Conservation (phyloP, 2,329 filamentous ascomycete genomes). For the Exophiala sp. region DNA sequence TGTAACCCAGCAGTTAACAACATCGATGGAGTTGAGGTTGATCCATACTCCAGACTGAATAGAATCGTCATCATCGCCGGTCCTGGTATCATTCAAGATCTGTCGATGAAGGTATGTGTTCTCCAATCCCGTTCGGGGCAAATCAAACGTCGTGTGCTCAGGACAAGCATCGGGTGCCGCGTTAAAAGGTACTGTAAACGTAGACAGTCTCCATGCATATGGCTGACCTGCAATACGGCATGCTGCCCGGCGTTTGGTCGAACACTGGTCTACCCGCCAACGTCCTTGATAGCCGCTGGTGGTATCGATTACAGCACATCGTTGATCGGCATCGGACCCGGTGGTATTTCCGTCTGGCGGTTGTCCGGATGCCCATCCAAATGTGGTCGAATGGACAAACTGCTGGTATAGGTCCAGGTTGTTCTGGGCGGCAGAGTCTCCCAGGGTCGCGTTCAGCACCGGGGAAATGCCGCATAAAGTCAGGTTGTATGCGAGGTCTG, state of each 20-base stretch:
- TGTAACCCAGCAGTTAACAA: slow-evolving; percentile 55
- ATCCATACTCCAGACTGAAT: slow-evolving; percentile 46
- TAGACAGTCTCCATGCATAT: slow-evolving; percentile 53
- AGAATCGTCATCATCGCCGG: slow-evolving; percentile 23
- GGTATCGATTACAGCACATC: slow-evolving; percentile 53
- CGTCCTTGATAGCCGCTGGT: slow-evolving; percentile 40
- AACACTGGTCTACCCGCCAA: slow-evolving; percentile 56
- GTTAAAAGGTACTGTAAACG: slow-evolving; percentile 39
- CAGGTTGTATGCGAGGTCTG: slow-evolving; percentile 36
- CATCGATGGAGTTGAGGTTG: slow-evolving; percentile 56
- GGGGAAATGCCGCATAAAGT: slow-evolving; percentile 57
- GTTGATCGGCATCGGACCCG: slow-evolving; percentile 35
- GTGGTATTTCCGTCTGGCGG: slow-evolving; percentile 43
- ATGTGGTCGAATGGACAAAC: slow-evolving; percentile 49
- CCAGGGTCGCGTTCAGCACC: slow-evolving; percentile 52
- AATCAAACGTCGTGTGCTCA: slow-evolving; percentile 46
- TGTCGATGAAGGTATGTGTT: slow-evolving; percentile 53
- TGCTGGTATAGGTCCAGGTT: slow-evolving; percentile 43
- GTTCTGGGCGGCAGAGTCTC: slow-evolving; percentile 32
- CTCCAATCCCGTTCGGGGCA: slow-evolving; percentile 58
- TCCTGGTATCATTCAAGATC: slow-evolving; percentile 32
- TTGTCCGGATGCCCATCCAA: slow-evolving; percentile 56
- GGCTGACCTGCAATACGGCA: slow-evolving; percentile 52
- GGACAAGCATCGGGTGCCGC: slow-evolving; percentile 46
- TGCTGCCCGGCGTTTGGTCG: slow-evolving; percentile 46